These are phyloP conservation scores for Neurospora crassa DNA, from an alignment of 2,329 filamentous ascomycete species.

Conservation along the genomic window DNA sequence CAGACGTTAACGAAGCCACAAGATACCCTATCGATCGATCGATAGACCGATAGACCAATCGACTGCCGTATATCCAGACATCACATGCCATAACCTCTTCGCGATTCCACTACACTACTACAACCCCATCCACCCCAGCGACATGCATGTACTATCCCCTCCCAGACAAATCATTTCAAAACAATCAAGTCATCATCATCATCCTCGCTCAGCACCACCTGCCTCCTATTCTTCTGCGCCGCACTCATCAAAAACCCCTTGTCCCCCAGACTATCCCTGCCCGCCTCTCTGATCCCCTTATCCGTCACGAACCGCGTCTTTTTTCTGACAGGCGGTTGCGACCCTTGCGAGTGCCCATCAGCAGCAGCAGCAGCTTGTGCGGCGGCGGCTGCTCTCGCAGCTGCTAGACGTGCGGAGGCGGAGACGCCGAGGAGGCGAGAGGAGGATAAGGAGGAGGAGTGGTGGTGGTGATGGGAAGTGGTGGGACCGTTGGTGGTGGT, in stretches of 20 bases:
- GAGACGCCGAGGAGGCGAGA: not conserved
- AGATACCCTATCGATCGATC: not conserved
- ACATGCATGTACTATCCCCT: too few species aligned
- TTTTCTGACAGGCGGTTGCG: conserved; percentile 47
- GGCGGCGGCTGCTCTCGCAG: conserved; percentile 1
- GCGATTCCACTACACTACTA: not conserved
- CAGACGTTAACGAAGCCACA: not conserved
- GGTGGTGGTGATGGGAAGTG: not conserved
- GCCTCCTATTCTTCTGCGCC: conserved; percentile 17
- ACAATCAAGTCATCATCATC: conserved; percentile 42
- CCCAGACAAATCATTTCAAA: conserved; percentile 21
- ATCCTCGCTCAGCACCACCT: conserved; percentile 25
- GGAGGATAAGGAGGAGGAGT: not conserved
- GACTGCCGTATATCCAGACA: not conserved
- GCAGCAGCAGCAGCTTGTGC: conserved; percentile 3
- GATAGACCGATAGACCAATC: too few species aligned
- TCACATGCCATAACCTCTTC: not conserved
- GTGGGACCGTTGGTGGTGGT: not conserved
- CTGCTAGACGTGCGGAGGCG: not conserved
- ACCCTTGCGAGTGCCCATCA: conserved; percentile 15
- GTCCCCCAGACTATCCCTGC: conserved; percentile 61
- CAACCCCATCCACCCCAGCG: not conserved
- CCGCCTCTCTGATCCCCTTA: conserved; percentile 68
- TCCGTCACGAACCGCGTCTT: conserved; percentile 74
- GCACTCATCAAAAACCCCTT: conserved; percentile 14